A percentile compares a stretch with the other conserved stretches of the same genome.
phyloP scores from a whole-genome alignment of 768 basidiomycete species.

The Amanita phalloides region DNA sequence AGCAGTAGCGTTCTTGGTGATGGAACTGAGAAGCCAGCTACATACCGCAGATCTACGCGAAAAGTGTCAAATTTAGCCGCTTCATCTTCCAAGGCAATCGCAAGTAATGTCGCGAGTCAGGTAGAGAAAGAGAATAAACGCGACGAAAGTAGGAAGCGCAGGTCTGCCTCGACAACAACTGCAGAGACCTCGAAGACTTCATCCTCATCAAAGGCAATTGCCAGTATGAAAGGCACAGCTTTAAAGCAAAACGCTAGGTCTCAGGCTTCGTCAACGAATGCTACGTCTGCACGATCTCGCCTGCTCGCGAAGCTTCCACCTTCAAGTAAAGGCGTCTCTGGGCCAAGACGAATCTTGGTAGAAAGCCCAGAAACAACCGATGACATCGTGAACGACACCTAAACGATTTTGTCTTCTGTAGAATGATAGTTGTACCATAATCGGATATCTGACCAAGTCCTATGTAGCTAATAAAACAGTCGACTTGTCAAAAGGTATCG shows the following conservation, averaged over 20 bases:
- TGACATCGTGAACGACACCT: too few relatives aligned
- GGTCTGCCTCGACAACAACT: neutral
- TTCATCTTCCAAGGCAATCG: neutral
- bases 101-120: neutral
- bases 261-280: neutral
- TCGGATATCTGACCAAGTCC: too few relatives aligned
- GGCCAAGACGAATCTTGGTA: constrained; percentile 57
- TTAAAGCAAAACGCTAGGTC: neutral
- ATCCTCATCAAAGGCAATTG: neutral
- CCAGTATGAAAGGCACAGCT: neutral
- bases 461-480: too few relatives aligned
- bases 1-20: constrained; percentile 14
- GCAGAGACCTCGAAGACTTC: neutral
- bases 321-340: constrained; percentile 21
- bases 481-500: too few relatives aligned
- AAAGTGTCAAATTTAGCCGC: neutral
- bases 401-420: too few relatives aligned
- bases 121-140: neutral
- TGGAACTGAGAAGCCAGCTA: neutral
- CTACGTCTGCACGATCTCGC: constrained; percentile 11
- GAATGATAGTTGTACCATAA: too few relatives aligned
- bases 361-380: constrained; percentile 29
- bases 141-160: neutral
- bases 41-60: neutral
- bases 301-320: constrained; percentile 22